These are phyloP conservation scores for Ministeria vibrans DNA, from an alignment of 78 protist genomes.

Conservation along the genomic window DNA sequence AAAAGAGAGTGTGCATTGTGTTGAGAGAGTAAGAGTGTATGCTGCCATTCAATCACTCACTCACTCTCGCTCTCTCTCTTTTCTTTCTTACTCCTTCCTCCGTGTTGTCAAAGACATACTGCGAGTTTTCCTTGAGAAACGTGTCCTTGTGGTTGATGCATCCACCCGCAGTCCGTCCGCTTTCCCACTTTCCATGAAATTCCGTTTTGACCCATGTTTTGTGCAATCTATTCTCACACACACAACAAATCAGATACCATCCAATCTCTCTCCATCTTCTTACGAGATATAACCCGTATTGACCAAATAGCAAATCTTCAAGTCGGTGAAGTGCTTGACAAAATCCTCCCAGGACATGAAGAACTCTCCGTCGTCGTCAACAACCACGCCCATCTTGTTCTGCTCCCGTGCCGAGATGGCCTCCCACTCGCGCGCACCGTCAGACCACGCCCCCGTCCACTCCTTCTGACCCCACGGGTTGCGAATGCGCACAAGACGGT, in stretches of 20 bases:
- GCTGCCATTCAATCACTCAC: not conserved
- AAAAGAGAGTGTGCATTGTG: too few species aligned
- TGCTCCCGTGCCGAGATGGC: not conserved
- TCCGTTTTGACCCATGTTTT: not conserved
- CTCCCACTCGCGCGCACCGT: slow-evolving; percentile 26
- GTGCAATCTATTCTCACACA: not conserved
- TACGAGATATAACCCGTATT: too few species aligned
- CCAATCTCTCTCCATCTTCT: not conserved
- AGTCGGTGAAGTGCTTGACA: not conserved
- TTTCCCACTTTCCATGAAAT: not conserved
- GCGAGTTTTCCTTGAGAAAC: not conserved
- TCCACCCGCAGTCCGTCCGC: not conserved
- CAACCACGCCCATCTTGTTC: not conserved
- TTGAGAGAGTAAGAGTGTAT: too few species aligned
- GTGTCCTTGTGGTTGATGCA: not conserved
- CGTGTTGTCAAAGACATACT: not conserved
- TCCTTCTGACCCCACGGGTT: slow-evolving; percentile 53
- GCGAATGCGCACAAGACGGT: slow-evolving; percentile 17
- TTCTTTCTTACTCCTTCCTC: too few species aligned
- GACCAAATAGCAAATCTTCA: slow-evolving; percentile 5
- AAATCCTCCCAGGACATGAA: slow-evolving; percentile 18
- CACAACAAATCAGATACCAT: not conserved
- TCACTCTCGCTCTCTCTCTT: too few species aligned
- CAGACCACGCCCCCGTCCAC: slow-evolving; percentile 49
- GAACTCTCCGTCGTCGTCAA: slow-evolving; percentile 25